Evolutionary conservation across 2,329 filamentous ascomycete species (phyloP), one percentile per base, ranked within the genome.

Genomic region (Keithomyces neogunnii): DNA sequence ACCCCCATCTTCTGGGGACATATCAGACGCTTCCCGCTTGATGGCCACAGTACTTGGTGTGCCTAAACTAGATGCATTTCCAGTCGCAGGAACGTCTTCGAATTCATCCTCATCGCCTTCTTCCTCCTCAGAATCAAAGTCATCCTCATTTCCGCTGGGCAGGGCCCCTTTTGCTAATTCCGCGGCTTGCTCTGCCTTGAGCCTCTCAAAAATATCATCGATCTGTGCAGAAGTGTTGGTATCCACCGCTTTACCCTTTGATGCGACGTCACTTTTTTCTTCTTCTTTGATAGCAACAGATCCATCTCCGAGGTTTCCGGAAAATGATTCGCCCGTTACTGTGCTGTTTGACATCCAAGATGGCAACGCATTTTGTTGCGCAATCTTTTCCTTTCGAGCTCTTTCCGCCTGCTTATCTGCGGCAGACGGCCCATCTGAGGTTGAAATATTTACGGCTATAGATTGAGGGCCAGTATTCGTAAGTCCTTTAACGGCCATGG

Each of bases 301-400:
- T 9, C 53, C 56, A 30, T 57, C 66, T 10, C 53, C 58, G 19
- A 53, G 36, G 1, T 36, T 36, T 4, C 60, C 70, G 40, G 72
- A 67, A 64, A 80, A 86, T n/a, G 79, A 77, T 53, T 82, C 76
- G 48, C 81, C 81, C 4, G 76, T 82, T 46, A 88, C 78, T 2
- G 85, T 88, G 55, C 83, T 86, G 51, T 84, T 79, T 1, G 82
- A 80, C 69, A 88, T 86, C 84, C 86, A 89, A 7, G 76, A 70
- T 2, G 86, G 86, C 54, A 89, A 68, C 6, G 81, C 82, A 62
- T 89, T 89, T 62, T 88, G 82, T 57, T 75, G 73, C 2, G 82
- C 80, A 55, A 84, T 73, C 65, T 81, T 80, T 61, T 85, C 83
- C 62, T 83, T 85, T 45, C 77, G 75, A n/a, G 75, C 77, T 52